Conservation (phyloP, 495 filamentous ascomycete species). For the Tuber microsphaerosporum region DNA sequence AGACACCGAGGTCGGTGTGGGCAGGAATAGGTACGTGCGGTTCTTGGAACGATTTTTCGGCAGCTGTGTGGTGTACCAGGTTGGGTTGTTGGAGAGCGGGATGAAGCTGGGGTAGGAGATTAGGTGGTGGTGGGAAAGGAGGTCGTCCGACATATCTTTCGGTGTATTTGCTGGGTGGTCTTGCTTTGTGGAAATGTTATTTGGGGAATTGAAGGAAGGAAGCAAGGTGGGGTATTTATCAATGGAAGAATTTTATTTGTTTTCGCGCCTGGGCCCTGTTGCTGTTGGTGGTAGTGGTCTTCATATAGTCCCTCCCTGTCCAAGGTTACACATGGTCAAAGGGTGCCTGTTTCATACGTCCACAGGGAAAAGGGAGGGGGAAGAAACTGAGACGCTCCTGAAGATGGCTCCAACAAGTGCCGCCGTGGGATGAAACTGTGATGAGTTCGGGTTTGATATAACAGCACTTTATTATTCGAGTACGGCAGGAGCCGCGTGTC, state of each 20-base stretch:
- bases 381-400: not conserved
- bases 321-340: not conserved
- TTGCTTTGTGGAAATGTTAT: not conserved
- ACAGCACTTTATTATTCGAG: not conserved
- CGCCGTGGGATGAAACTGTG: not conserved
- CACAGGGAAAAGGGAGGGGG: not conserved
- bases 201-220: not conserved
- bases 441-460: not conserved
- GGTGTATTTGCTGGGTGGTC: not conserved
- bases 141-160: slow-evolving; percentile 39
- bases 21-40: slow-evolving; percentile 30
- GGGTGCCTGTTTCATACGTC: not conserved
- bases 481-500: not conserved
- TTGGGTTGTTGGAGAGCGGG: slow-evolving; percentile 27
- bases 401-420: not conserved
- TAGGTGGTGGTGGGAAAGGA: slow-evolving; percentile 29
- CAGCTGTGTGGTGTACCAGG: slow-evolving; percentile 32
- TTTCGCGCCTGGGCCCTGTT: not conserved
- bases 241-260: not conserved
- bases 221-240: not conserved
- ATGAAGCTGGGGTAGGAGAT: slow-evolving; percentile 33
- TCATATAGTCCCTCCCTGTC: not conserved
- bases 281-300: not conserved
- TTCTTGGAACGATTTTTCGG: slow-evolving; percentile 14
- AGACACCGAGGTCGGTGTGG: slow-evolving; percentile 11